These are phyloP conservation scores for Cochlearia excelsa DNA, from an alignment of 345 rosid genomes.

Conservation along the genomic window DNA sequence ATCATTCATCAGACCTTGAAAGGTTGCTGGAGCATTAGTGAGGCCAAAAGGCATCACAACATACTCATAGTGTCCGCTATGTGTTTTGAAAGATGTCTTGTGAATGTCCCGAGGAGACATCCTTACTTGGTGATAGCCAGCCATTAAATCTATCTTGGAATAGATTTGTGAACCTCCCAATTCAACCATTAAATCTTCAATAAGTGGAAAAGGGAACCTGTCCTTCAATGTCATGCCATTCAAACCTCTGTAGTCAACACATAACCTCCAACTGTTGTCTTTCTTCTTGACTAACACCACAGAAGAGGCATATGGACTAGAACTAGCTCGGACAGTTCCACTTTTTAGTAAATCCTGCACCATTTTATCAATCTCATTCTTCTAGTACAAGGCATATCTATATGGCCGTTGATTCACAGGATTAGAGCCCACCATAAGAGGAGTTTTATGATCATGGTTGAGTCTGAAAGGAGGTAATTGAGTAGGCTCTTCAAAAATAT, in stretches of 20 bases:
- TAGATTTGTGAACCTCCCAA: neutral
- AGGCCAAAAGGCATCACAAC: neutral
- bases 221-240: neutral
- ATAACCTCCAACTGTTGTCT: neutral
- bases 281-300: neutral
- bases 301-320: neutral
- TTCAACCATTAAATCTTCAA: neutral
- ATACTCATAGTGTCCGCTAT: neutral
- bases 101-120: neutral
- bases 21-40: neutral
- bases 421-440: neutral
- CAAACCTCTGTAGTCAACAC: neutral
- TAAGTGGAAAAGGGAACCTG: neutral
- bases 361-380: neutral
- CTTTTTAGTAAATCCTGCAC: neutral
- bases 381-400: neutral
- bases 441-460: neutral
- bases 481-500: neutral
- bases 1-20: neutral
- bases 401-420: neutral
- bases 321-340: neutral
- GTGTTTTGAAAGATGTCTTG: neutral
- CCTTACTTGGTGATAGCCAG: neutral
- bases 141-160: neutral
- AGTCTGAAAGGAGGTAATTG: neutral